A percentile compares a stretch with the other conserved stretches of the same genome.
These are phyloP conservation scores for Fusarium papillatum DNA, from an alignment of 2,329 filamentous ascomycete species.

Conservation along the genomic window DNA sequence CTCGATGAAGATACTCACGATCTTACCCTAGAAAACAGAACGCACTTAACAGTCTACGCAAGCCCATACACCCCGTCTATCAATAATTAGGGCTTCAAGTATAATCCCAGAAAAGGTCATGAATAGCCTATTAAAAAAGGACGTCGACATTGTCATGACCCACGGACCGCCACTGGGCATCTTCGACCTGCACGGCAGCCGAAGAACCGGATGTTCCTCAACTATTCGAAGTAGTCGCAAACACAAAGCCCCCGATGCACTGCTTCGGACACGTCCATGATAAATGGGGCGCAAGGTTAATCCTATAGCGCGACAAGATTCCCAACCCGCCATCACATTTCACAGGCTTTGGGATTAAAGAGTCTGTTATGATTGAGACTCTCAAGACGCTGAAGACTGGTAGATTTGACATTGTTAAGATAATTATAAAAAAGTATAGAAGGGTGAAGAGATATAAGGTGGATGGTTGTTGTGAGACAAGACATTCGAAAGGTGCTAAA, in stretches of 20 bases:
- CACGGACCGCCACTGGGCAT: slow-evolving; percentile 54
- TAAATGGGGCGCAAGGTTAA: slow-evolving; percentile 55
- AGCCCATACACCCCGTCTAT: slow-evolving; percentile 59
- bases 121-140: slow-evolving; percentile 35
- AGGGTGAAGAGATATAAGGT: background rate
- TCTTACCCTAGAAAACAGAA: slow-evolving; percentile 58
- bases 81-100: slow-evolving; percentile 59
- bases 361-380: slow-evolving; percentile 52
- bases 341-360: slow-evolving; percentile 60
- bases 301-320: slow-evolving; percentile 57
- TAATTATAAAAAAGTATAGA: background rate
- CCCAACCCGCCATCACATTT: slow-evolving; percentile 54
- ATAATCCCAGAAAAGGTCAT: slow-evolving; percentile 41
- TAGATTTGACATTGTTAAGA: background rate
- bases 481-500: slow-evolving; percentile 4
- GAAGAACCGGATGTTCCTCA: slow-evolving; percentile 45
- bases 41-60: slow-evolving; percentile 57
- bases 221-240: slow-evolving; percentile 45
- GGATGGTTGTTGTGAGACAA: slow-evolving; percentile 1
- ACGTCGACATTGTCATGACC: slow-evolving; percentile 48
- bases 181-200: slow-evolving; percentile 51
- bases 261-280: slow-evolving; percentile 53
- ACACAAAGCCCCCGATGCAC: slow-evolving; percentile 46
- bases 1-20: slow-evolving; percentile 57
- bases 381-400: slow-evolving; percentile 24